Percentiles rank a stretch among this genome's conserved stretches.
Conservation (phyloP, 2,329 filamentous ascomycete species). For the Aspergillus tanneri region DNA sequence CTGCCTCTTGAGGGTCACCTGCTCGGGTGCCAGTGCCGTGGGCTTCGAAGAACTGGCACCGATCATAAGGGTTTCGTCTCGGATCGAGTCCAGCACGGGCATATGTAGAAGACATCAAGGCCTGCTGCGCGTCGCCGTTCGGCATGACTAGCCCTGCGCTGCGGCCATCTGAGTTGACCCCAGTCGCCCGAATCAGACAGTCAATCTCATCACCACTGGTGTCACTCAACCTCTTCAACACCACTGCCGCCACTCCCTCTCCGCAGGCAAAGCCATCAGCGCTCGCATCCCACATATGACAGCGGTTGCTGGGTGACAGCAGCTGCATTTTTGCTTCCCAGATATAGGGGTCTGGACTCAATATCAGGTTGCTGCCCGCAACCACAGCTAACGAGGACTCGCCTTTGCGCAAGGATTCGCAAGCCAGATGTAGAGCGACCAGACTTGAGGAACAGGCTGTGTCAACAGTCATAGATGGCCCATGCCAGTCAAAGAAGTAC, state of each 20-base stretch:
- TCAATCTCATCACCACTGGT: constrained; percentile 49
- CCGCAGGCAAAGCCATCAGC: constrained; percentile 52
- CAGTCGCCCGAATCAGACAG: constrained; percentile 34
- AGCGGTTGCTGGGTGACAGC: constrained; percentile 52
- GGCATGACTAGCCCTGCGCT: constrained; percentile 40
- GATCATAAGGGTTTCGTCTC: constrained; percentile 18
- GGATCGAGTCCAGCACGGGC: constrained; percentile 39
- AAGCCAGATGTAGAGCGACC: constrained; percentile 29
- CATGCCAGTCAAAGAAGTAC: constrained; percentile 25
- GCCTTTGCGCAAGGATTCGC: constrained; percentile 18
- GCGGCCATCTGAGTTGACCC: constrained; percentile 39
- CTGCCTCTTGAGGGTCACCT: constrained; percentile 33
- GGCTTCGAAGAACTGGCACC: constrained; percentile 46
- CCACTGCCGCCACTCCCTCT: constrained; percentile 50
- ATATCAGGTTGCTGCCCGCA: constrained; percentile 3
- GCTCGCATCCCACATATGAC: constrained; percentile 43
- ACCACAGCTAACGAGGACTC: background rate
- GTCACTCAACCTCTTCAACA: constrained; percentile 50
- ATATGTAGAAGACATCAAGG: constrained; percentile 43
- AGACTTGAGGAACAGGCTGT: constrained; percentile 45
- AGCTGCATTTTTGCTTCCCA: constrained; percentile 32
- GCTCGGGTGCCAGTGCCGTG: constrained; percentile 46
- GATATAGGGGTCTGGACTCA: constrained; percentile 9
- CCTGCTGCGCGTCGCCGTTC: constrained; percentile 37
- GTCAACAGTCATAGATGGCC: constrained; percentile 42